Base-by-base conservation (phyloP, 208 protist genomes). In the Leishmania martiniquensis region DNA sequence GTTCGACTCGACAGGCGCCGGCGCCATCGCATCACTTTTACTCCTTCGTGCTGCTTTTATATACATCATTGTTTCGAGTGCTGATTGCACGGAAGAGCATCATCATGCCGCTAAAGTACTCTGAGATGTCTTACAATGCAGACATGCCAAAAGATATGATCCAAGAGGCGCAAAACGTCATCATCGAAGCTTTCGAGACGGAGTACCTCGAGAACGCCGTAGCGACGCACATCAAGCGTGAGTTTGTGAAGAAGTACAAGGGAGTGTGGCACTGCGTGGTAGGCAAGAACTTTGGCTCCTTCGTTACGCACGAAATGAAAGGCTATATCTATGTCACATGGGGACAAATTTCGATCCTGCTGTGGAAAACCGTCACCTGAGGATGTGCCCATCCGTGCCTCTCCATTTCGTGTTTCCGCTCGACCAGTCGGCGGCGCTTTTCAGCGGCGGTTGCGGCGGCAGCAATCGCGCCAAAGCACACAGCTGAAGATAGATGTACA, bases 281-380 rank as follows among this genome's bases (percentile, higher is more conserved):
- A n/a, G 99, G 99, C 60, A 95, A 99, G 78, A 99, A 99, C 92
- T 99, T 99, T 90, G 99, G 99, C 59, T 99, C 99, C 42, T 99
- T 99, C 83, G 99, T 99, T 25, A 99, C 99, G 0, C 99, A 99
- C 85, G 99, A 99, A 85, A 99, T 99, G 75, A 98, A 97, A 82
- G 89, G 89, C 32, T 99, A 99, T 87, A 99, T 99, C 81, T 99
- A 99, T 91, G 99, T 99, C 78, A 99, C 99, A 63, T 93, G 99
- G 80, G 99, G 99, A 15, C 98, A 99, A 79, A 91, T 99, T 32
- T 99, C 99, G 34, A 95, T 99, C 71, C 92, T 99, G 34, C 91
- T 99, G 42, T 99, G 94, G 94, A 97, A 97, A 80, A 92, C 89
- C 1, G 91, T 97, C 29, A 95, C 81, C 54, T 97, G 88, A 73